Evolutionary conservation across 305 asterid genomes (phyloP).

Genomic region (Solanum hybrid): DNA sequence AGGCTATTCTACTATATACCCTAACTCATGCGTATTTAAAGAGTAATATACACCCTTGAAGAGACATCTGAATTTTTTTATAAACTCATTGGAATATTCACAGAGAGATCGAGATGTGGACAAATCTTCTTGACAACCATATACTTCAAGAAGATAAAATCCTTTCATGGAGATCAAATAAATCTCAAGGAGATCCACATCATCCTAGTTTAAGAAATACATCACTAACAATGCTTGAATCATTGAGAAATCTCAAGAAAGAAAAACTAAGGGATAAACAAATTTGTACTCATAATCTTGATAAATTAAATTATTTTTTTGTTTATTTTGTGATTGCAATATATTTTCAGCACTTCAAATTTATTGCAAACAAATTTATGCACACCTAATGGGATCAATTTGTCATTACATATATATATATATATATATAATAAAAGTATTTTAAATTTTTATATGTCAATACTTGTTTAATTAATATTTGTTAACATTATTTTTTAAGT

Average conservation of each 20-base stretch:
- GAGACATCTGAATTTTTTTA: neutral
- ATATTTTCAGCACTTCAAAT: neutral
- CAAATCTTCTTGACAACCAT: neutral
- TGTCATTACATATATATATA: too few relatives aligned
- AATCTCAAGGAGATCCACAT: neutral
- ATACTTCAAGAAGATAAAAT: neutral
- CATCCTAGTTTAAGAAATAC: neutral
- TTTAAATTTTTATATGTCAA: too few relatives aligned
- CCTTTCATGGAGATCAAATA: neutral
- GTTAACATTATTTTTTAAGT: too few relatives aligned
- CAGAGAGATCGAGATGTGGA: neutral
- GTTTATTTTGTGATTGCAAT: neutral
- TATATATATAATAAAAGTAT: too few relatives aligned
- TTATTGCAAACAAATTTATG: neutral
- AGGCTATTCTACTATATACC: neutral
- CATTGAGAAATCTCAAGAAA: neutral
- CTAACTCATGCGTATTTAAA: neutral
- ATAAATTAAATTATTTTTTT: neutral
- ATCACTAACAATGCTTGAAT: neutral
- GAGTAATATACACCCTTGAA: neutral
- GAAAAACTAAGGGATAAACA: neutral
- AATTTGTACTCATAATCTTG: neutral
- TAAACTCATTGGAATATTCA: neutral
- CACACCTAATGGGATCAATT: neutral
- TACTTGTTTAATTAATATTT: too few relatives aligned